Percentiles rank a stretch among this genome's conserved stretches.
phyloP scores from a whole-genome alignment of 345 rosid genomes.

The Syzygium aromaticum region DNA sequence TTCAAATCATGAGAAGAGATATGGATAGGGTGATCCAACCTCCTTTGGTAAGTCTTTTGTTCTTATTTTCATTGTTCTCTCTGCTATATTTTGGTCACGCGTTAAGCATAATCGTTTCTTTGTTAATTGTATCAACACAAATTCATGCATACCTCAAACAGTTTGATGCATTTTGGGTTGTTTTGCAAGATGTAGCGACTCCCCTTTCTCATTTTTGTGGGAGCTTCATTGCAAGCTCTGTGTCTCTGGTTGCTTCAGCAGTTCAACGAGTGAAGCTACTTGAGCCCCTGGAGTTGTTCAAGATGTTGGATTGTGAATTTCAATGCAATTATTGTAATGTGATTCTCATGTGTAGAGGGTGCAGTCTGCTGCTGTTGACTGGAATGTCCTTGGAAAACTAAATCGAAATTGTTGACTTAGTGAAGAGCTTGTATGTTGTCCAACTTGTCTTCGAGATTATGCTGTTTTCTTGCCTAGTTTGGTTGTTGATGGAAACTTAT shows the following conservation, averaged over 20 bases:
- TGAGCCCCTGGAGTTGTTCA: not conserved
- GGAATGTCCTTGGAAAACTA: not conserved
- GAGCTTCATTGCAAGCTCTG: not conserved
- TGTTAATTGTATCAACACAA: not conserved
- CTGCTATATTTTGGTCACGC: not conserved
- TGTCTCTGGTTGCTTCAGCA: not conserved
- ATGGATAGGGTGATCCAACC: slow-evolving; percentile 69
- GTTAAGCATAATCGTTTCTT: not conserved
- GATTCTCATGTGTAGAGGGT: not conserved
- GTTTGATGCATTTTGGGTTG: not conserved
- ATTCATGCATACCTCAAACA: not conserved
- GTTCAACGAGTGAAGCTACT: not conserved
- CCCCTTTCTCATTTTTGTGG: not conserved
- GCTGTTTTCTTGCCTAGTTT: not conserved
- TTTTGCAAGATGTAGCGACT: not conserved
- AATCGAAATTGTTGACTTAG: not conserved
- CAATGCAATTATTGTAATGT: not conserved
- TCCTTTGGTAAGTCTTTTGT: slow-evolving; percentile 46
- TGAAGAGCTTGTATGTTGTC: not conserved
- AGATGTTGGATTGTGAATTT: not conserved
- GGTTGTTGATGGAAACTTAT: not conserved
- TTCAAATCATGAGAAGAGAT: slow-evolving; percentile 11
- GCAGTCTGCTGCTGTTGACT: not conserved
- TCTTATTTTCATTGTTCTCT: not conserved
- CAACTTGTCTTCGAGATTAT: not conserved